A percentile compares a stretch with the other conserved stretches of the same genome.
Conservation (phyloP, 129 eudicot species). For the Glebionis coronaria region DNA sequence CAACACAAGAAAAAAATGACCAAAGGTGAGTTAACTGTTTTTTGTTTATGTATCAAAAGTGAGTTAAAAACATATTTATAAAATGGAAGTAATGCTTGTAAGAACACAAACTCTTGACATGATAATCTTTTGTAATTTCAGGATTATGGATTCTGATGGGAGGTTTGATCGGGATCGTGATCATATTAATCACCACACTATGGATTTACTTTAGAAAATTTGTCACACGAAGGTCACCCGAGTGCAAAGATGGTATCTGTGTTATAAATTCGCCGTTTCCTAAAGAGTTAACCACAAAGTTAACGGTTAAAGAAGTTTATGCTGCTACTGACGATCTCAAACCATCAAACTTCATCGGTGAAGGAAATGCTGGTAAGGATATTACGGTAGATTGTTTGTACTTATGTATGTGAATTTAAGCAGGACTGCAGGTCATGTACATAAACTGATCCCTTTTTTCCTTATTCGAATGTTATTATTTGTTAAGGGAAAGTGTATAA, state of each 20-base stretch:
- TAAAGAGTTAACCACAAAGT: slow-evolving; percentile 31
- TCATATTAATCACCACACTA: slow-evolving; percentile 22
- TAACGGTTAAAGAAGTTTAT: slow-evolving; percentile 54
- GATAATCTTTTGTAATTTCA: slow-evolving; percentile 21
- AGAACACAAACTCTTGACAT: slow-evolving; percentile 2
- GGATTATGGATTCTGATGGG: slow-evolving; percentile 51
- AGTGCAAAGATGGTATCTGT: slow-evolving; percentile 21
- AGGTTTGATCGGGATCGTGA: slow-evolving; percentile 34
- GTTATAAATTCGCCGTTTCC: slow-evolving; percentile 24
- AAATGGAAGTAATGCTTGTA: no score
- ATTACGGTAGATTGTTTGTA: neutral
- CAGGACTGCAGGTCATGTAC: no score
- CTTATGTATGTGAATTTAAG: neutral
- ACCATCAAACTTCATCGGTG: slow-evolving; percentile 68
- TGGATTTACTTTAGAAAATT: slow-evolving; percentile 36
- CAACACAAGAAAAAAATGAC: slow-evolving; percentile 20
- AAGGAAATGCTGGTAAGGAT: slow-evolving; percentile 72
- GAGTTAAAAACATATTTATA: no score
- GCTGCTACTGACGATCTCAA: slow-evolving; percentile 62
- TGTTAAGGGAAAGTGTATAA: slow-evolving; percentile 71
- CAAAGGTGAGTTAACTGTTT: slow-evolving; percentile 23
- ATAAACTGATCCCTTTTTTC: neutral
- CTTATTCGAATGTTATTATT: neutral
- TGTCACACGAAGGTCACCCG: slow-evolving; percentile 9
- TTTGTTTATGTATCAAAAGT: no score